phyloP scores from a whole-genome alignment of 768 basidiomycete genomes.

The Phylloporus sp. region DNA sequence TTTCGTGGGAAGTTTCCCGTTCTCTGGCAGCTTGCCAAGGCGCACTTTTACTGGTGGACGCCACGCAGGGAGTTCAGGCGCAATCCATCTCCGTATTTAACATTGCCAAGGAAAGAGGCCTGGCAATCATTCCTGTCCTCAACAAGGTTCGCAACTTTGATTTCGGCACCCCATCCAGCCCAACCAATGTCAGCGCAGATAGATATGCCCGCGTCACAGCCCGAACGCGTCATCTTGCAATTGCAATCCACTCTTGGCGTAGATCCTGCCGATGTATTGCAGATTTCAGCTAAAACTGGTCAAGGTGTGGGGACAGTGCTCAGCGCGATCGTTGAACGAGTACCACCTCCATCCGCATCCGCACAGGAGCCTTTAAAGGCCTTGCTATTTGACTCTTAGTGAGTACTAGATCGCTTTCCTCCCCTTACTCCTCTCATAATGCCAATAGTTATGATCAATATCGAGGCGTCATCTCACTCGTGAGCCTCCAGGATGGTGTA shows the following conservation, averaged over 20 bases:
- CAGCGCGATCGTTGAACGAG: conserved; percentile 71
- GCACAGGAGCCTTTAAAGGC: conserved; percentile 62
- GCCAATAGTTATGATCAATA: conserved; percentile 81
- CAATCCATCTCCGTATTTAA: conserved; percentile 96
- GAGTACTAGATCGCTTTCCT: conserved; percentile 27
- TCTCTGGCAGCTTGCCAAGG: conserved; percentile 93
- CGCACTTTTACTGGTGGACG: conserved; percentile 81
- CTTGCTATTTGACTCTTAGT: conserved; percentile 92
- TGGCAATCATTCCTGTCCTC: conserved; percentile 83
- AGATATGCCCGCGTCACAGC: conserved; percentile 86
- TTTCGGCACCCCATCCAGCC: too few relatives aligned
- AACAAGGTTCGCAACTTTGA: conserved; percentile 63
- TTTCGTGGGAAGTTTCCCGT: conserved; percentile 93
- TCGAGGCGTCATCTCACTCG: conserved; percentile 90
- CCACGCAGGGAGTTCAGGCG: conserved; percentile 97
- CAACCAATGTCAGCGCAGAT: conserved; percentile 46
- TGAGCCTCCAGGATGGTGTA: conserved; percentile 75
- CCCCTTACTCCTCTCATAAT: conserved; percentile 1
- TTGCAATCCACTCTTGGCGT: conserved; percentile 81
- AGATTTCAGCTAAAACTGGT: conserved; percentile 92
- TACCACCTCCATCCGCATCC: conserved; percentile 72
- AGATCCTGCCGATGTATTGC: conserved; percentile 65
- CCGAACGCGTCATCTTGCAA: conserved; percentile 73
- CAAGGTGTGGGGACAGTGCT: conserved; percentile 74
- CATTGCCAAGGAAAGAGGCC: conserved; percentile 72